A percentile compares a stretch with the other conserved stretches of the same genome.
Evolutionary conservation across 164 flowering plant species (phyloP).

Genomic region (grape (Vitis vinifera)): DNA sequence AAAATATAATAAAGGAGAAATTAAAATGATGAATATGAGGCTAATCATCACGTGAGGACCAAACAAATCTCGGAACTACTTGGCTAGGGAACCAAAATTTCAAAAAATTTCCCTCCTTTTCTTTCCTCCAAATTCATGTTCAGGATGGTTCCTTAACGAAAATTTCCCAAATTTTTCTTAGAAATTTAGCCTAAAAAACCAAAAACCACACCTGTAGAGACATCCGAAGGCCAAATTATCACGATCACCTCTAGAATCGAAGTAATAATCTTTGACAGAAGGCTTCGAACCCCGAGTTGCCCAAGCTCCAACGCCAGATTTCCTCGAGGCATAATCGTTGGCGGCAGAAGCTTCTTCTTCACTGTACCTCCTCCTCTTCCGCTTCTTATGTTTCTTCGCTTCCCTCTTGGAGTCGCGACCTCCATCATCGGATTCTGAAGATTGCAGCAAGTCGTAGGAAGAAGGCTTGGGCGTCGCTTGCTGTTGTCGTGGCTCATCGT

Average conservation of each 20-base stretch:
- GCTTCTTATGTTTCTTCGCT: constrained; percentile 23
- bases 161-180: no score
- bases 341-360: neutral
- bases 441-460: constrained; percentile 45
- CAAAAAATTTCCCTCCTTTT: no score
- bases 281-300: constrained; percentile 28
- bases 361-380: neutral
- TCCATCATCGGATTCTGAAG: constrained; percentile 32
- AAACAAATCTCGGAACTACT: no score
- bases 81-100: no score
- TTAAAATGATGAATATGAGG: no score
- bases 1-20: no score
- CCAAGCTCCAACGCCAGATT: constrained; percentile 54
- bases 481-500: neutral
- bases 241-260: constrained; percentile 81
- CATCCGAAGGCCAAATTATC: constrained; percentile 85
- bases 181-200: no score
- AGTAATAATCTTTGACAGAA: constrained; percentile 62
- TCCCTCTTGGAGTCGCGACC: constrained; percentile 17
- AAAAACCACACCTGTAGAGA: constrained; percentile 52
- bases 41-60: no score
- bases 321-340: constrained; percentile 32
- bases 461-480: constrained; percentile 6
- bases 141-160: no score
- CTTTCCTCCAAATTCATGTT: no score